Conservation (phyloP, 2,329 filamentous ascomycete species). For the Verticillium longisporum region DNA sequence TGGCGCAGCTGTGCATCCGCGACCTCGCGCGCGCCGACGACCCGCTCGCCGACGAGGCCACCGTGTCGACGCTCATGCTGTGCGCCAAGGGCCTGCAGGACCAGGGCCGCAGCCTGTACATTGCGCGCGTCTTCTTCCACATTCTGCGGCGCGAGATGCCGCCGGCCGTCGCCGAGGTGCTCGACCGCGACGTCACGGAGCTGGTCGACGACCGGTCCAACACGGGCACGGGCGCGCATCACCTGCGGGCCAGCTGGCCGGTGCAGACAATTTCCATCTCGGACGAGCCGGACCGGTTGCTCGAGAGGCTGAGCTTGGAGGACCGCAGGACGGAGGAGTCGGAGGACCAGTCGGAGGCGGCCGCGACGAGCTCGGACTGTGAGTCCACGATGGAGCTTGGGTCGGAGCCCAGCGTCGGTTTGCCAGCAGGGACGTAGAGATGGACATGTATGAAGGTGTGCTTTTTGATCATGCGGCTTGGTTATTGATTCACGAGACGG, state of each 20-base stretch:
- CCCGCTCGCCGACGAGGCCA: slow-evolving; percentile 7
- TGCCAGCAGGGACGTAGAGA: too few relatives aligned
- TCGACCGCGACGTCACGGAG: slow-evolving; percentile 6
- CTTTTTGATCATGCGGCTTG: too few relatives aligned
- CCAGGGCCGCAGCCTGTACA: slow-evolving; percentile 16
- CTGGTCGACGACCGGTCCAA: slow-evolving; percentile 8
- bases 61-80: slow-evolving; percentile 16
- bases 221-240: slow-evolving; percentile 10
- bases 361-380: not conserved
- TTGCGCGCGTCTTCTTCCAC: slow-evolving; percentile 14
- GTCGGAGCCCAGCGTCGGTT: not conserved
- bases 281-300: not conserved
- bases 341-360: too few relatives aligned
- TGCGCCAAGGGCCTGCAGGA: slow-evolving; percentile 18
- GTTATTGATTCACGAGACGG: too few relatives aligned
- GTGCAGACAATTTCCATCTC: not conserved
- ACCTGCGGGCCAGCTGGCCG: slow-evolving; percentile 18
- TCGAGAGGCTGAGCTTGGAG: not conserved
- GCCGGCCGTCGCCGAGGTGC: slow-evolving; percentile 10
- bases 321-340: not conserved
- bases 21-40: slow-evolving; percentile 7
- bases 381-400: not conserved
- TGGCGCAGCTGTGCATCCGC: slow-evolving; percentile 15
- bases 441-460: too few relatives aligned
- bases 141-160: slow-evolving; percentile 12